These are phyloP conservation scores for Cylindricascospora bacillispora DNA, from an alignment of 1,139 yeast species.

Conservation along the genomic window DNA sequence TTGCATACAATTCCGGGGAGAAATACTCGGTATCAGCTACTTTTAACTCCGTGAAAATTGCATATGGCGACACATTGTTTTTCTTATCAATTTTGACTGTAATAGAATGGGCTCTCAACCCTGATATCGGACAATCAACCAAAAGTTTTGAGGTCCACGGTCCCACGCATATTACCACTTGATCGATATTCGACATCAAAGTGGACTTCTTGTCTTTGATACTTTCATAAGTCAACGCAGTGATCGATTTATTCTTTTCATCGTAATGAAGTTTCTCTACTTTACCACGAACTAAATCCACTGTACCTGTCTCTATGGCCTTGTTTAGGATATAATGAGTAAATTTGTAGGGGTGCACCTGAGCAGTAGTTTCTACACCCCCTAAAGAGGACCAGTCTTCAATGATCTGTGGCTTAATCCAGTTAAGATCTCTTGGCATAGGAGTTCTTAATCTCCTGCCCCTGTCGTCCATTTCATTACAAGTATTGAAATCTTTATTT, in stretches of 20 bases:
- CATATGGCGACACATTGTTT: conserved; percentile 71
- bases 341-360: conserved; percentile 90
- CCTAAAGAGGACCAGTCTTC: conserved; percentile 73
- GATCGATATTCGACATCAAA: conserved; percentile 22
- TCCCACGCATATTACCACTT: conserved; percentile 63
- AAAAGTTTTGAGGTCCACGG: conserved; percentile 92
- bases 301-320: conserved; percentile 76
- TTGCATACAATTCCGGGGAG: conserved; percentile 88
- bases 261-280: conserved; percentile 51
- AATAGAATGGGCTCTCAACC: conserved; percentile 87
- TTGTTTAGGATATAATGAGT: conserved; percentile 69
- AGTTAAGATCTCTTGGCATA: conserved; percentile 64
- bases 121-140: conserved; percentile 87
- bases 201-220: conserved; percentile 27
- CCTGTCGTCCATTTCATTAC: conserved; percentile 5
- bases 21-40: conserved; percentile 52
- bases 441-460: conserved; percentile 16
- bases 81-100: conserved; percentile 54
- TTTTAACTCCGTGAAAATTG: conserved; percentile 83
- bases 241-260: conserved; percentile 51
- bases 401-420: conserved; percentile 63
- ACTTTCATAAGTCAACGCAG: conserved; percentile 54
- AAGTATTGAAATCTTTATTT: conserved; percentile 4
- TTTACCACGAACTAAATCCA: conserved; percentile 73
- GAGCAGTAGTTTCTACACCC: conserved; percentile 82